Conservation (phyloP, 805 yeast species). For the Sugiyamaella lignohabitans region DNA sequence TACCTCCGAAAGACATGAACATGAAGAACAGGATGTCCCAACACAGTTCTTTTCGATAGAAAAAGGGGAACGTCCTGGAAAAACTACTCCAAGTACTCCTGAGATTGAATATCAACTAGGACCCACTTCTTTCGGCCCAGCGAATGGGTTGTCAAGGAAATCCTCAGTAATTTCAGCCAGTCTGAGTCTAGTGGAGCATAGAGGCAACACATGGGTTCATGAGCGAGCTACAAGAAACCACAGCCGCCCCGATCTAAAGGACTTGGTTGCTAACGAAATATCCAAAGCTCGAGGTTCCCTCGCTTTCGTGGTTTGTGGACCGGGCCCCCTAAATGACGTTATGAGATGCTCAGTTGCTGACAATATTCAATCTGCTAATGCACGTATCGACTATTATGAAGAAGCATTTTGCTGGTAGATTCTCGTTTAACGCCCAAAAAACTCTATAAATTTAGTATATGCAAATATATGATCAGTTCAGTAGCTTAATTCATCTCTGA, state of each 20-base stretch:
- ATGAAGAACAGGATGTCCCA: no score
- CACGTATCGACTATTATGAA: constrained; percentile 59
- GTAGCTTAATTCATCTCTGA: no score
- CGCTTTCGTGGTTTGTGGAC: constrained; percentile 58
- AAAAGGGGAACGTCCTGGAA: no score
- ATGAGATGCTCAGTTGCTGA: constrained; percentile 43
- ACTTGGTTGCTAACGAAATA: constrained; percentile 44
- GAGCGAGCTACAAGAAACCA: neutral
- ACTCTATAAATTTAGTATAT: no score
- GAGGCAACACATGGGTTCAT: no score
- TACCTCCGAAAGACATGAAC: no score
- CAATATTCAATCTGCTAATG: constrained; percentile 36
- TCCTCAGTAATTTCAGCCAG: neutral
- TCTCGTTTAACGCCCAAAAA: no score
- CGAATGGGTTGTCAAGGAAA: no score
- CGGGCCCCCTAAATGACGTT: constrained; percentile 50
- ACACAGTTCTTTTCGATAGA: no score
- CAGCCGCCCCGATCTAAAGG: constrained; percentile 46
- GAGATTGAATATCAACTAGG: neutral
- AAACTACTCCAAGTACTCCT: neutral
- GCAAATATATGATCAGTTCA: no score
- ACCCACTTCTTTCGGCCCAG: neutral
- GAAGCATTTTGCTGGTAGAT: constrained; percentile 62
- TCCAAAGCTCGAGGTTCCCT: constrained; percentile 38
- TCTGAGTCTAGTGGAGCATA: no score